These are phyloP conservation scores for Zelopaecilomyces penicillatus DNA, from an alignment of 2,329 filamentous ascomycete genomes.

Conservation along the genomic window DNA sequence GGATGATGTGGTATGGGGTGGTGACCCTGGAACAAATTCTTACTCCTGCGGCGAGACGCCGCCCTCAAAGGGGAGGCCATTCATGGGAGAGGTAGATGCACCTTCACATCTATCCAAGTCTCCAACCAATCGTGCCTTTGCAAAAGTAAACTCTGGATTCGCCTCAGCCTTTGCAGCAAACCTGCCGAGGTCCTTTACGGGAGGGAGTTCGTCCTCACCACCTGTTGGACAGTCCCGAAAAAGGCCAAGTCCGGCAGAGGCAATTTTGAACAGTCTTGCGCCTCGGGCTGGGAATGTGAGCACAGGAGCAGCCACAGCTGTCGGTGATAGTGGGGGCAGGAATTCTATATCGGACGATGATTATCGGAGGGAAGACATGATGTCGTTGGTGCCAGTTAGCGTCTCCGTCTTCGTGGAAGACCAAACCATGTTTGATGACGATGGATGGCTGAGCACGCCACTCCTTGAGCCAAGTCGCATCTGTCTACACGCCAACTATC, in stretches of 20 bases:
- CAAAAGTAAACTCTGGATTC: slow-evolving; percentile 45
- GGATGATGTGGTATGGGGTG: slow-evolving; percentile 44
- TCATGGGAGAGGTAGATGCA: slow-evolving; percentile 35
- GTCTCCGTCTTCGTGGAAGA: slow-evolving; percentile 50
- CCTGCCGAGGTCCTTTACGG: slow-evolving; percentile 39
- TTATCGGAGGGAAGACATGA: slow-evolving; percentile 34
- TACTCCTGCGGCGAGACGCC: slow-evolving; percentile 57
- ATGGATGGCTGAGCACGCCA: slow-evolving; percentile 54
- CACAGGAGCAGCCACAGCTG: slow-evolving; percentile 40
- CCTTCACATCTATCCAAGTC: slow-evolving; percentile 49
- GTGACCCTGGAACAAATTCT: slow-evolving; percentile 47
- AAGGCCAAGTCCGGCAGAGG: slow-evolving; percentile 54
- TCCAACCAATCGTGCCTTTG: slow-evolving; percentile 45
- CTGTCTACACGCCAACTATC: slow-evolving; percentile 49
- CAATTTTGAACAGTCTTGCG: slow-evolving; percentile 46
- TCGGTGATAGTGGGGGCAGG: slow-evolving; percentile 37
- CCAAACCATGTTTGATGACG: slow-evolving; percentile 58
- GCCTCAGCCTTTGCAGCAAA: slow-evolving; percentile 48
- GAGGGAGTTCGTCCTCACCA: slow-evolving; percentile 34
- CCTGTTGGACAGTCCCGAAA: slow-evolving; percentile 36
- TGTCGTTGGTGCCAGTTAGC: slow-evolving; percentile 41
- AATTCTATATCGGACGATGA: slow-evolving; percentile 50
- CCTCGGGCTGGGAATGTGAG: slow-evolving; percentile 40
- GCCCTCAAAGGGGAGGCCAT: slow-evolving; percentile 41
- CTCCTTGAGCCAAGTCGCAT: slow-evolving; percentile 45